Evolutionary conservation across 1,284 basidiomycete genomes (phyloP).

Genomic region (Cryptococcus sp.): DNA sequence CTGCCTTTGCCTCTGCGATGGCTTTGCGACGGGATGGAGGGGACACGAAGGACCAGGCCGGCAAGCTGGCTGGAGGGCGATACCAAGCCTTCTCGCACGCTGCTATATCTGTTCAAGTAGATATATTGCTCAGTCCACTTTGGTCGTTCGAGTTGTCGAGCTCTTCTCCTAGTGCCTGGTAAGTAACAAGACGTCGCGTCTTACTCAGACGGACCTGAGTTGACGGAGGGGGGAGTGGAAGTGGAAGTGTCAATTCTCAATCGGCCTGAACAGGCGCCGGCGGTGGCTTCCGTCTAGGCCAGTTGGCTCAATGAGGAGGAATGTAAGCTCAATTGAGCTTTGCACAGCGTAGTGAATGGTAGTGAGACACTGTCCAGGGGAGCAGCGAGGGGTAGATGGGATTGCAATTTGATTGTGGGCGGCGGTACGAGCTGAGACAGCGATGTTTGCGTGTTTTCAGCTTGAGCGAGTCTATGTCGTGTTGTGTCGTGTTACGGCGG

Average conservation of each 20-base stretch:
- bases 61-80: neutral
- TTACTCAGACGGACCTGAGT: no score
- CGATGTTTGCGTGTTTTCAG: neutral
- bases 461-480: no score
- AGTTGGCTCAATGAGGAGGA: neutral
- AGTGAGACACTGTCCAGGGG: neutral
- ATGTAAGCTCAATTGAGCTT: no score
- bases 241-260: neutral
- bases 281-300: neutral
- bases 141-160: neutral
- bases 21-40: no score
- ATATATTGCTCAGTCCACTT: neutral
- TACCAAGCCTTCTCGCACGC: conserved; percentile 1
- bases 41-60: neutral
- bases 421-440: neutral
- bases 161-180: neutral
- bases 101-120: neutral
- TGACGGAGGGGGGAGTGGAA: no score
- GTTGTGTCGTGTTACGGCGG: neutral
- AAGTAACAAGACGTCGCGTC: no score
- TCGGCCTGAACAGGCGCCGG: neutral
- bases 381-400: neutral
- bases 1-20: no score
- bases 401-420: conserved; percentile 1
- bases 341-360: no score